Base-by-base conservation (phyloP, 2,329 filamentous ascomycete genomes). In the Teratosphaeria pseudoeucalypti region DNA sequence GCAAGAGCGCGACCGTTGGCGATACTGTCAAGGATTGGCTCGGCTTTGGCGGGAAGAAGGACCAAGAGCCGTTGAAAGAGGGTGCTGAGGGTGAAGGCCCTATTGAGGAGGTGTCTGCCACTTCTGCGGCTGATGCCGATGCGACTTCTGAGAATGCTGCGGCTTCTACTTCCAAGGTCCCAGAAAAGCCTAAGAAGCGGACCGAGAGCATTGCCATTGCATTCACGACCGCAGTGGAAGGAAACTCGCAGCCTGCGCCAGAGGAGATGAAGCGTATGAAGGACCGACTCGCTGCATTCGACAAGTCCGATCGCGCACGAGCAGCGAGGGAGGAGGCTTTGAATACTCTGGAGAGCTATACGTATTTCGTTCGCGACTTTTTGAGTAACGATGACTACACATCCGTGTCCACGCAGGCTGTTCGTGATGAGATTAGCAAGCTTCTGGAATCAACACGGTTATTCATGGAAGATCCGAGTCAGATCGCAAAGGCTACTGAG, bases 1-100 rank as follows among this genome's bases (percentile, higher is more conserved):
- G 86, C 54, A 84, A 84, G 74, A 90, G 91, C 72, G 89, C 89
- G 64, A 86, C 87, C 57, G 83, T 97, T 55, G 89, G 96, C 55
- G 92, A 96, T 70, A 92, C 90, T 52, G 90, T 97, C 65, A 99
- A 99, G 81, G 95, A 92, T 64, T 83, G 96, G 63, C 95, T 99
- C 71, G 94, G 94, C 6, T 92, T 97, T 71, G 94, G 92, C 29
- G 89, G 89, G 69, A 90, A 90, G 76, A 95, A 95, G 76, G 89
- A 92, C 59, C 88, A 96, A 75, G 81, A 82, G 63, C 77, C 82
- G 7, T 71, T 96, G 37, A 81, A 83, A 61, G 88, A 86, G 55
- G 73, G 65, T 23, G 71, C 72, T 54, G 81, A 82, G 12, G 79
- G 78, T 26, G 83, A 81, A 52, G 66, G 64, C 2, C 67, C 71